Percentiles rank a stretch among this genome's conserved stretches.
Conservation (phyloP, 371 early-diverging fungal genomes). For the Neoconidiobolus thromboides region DNA sequence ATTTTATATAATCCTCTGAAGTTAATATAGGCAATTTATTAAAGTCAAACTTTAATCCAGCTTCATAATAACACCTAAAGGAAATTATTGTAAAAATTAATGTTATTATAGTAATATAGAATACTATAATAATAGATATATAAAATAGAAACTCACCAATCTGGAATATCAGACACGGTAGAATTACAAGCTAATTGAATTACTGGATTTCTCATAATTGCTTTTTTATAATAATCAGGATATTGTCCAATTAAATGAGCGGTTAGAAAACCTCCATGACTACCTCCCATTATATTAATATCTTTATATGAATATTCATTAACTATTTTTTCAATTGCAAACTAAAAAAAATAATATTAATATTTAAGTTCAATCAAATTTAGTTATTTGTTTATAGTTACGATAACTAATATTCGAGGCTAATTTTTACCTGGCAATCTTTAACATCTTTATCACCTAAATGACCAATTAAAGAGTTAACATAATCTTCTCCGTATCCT, state of each 20-base stretch:
- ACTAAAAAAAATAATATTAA: neutral
- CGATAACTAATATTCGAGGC: no score
- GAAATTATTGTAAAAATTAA: neutral
- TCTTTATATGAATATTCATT: neutral
- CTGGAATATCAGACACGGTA: constrained; percentile 36
- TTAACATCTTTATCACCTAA: constrained; percentile 4
- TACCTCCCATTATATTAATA: constrained; percentile 33
- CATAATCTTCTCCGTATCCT: neutral
- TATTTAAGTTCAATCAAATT: neutral
- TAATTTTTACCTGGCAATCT: neutral
- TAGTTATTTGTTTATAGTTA: no score
- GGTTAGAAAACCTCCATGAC: constrained; percentile 51
- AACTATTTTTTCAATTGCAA: neutral
- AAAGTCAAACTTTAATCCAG: constrained; percentile 21
- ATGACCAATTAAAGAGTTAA: neutral
- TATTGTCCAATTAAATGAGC: constrained; percentile 31
- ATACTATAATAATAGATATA: no score
- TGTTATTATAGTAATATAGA: neutral
- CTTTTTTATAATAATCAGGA: constrained; percentile 32
- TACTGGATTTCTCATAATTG: constrained; percentile 53
- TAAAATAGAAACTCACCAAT: constrained; percentile 29
- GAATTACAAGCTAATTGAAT: constrained; percentile 40
- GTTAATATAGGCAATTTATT: constrained; percentile 18
- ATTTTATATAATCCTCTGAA: constrained; percentile 22
- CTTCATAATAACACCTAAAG: constrained; percentile 23